Evolutionary conservation across 495 filamentous ascomycete genomes (phyloP), one percentile per base, ranked within the genome.

Genomic region (Durotheca rogersii): DNA sequence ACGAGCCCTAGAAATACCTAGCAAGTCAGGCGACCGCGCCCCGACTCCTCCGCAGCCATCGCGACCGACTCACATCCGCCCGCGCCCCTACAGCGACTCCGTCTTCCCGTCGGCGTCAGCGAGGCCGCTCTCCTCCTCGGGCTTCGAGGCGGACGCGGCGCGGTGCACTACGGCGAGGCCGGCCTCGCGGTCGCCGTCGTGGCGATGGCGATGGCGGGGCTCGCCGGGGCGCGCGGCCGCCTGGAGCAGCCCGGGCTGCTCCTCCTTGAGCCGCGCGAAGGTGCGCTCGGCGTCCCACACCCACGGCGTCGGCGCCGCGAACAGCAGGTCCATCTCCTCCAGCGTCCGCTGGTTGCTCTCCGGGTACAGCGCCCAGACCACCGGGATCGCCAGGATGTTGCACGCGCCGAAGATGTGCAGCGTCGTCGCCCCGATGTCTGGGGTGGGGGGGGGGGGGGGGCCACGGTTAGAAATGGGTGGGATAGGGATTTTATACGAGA

Each of bases 311-410:
- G 77, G 67, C 1, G 77, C 69, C 0, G 82, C 84, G 41, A 87
- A 86, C 6, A 86, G 60, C 4, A 86, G 68, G 53, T 87, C 80
- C 74, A 87, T 86, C 47, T 85, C 83, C 51, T 87, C 84, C 14
- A 87, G 68, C 0, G 82, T 85, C 10, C 82, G 80, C 62, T 85
- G 82, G 58, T 81, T 84, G 18, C 76, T 81, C 58, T 88, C 83
- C 0, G 84, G 84, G 42, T 86, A 87, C 0, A 85, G 51, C n/a
- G 78, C 81, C 80, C 81, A 86, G 16, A 86, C 79, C 68, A 84
- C 81, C 7, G 81, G 80, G 11, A 86, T 79, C 4, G 76, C 76
- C 53, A 85, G 67, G 20, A 82, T 72, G 60, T 86, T 86, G 61
- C 72, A 77, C 19, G 76, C 76, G 9, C 74, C 84, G 57, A 86